These are phyloP conservation scores for Kodamaea derodonti DNA, from an alignment of 1,139 yeast species.

Conservation along the genomic window DNA sequence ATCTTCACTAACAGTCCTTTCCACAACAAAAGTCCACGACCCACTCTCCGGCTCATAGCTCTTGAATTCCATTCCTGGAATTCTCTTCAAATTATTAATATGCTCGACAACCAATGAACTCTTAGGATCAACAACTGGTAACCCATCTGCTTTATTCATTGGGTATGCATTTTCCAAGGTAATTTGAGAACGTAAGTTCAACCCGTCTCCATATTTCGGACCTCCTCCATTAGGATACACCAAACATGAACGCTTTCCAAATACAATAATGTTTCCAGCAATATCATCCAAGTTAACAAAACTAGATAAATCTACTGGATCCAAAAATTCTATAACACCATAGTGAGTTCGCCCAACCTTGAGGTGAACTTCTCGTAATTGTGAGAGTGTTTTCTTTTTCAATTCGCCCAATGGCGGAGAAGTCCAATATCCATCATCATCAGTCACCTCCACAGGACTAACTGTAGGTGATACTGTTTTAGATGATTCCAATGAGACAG, in stretches of 20 bases:
- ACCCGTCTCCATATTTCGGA: conserved; percentile 67
- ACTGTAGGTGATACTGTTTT: not conserved
- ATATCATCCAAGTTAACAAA: conserved; percentile 57
- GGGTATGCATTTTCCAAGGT: conserved; percentile 81
- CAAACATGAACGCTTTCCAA: conserved; percentile 59
- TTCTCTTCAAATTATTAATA: conserved; percentile 58
- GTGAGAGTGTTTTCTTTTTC: conserved; percentile 53
- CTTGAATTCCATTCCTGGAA: conserved; percentile 60
- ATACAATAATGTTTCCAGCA: conserved; percentile 60
- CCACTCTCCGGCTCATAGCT: conserved; percentile 80
- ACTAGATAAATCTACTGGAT: conserved; percentile 79
- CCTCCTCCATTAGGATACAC: conserved; percentile 80
- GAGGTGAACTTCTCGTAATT: conserved; percentile 66
- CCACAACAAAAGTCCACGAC: conserved; percentile 69
- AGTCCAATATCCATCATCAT: conserved; percentile 77
- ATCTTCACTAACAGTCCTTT: conserved; percentile 12
- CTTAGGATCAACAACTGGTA: conserved; percentile 74
- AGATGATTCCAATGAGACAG: not conserved
- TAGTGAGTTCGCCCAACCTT: conserved; percentile 75
- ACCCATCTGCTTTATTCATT: conserved; percentile 62
- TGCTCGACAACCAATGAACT: conserved; percentile 71
- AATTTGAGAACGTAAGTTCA: conserved; percentile 71
- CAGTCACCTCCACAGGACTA: conserved; percentile 12
- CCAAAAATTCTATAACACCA: conserved; percentile 72
- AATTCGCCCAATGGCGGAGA: conserved; percentile 71